These are phyloP conservation scores for Coemansia sp. DNA, from an alignment of 192 early-diverging fungal genomes.

Conservation along the genomic window DNA sequence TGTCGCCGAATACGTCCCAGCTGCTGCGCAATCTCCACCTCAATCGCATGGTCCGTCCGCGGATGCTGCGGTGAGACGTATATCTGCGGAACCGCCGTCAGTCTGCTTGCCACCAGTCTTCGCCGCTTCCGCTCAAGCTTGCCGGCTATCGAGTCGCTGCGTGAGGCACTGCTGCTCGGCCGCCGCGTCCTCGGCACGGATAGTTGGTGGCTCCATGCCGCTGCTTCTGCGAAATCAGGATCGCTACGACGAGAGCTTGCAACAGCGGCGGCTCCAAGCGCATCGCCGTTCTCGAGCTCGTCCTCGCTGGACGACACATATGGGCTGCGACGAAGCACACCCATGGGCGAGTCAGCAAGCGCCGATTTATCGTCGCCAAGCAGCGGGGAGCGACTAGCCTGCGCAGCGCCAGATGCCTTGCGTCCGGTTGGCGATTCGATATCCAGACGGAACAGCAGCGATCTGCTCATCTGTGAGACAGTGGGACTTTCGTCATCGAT, in stretches of 20 bases:
- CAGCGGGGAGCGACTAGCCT: slow-evolving; percentile 19
- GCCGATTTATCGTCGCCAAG: slow-evolving; percentile 10
- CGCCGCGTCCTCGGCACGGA: slow-evolving; percentile 9
- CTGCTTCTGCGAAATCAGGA: neutral
- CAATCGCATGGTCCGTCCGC: slow-evolving; percentile 24
- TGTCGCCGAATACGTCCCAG: slow-evolving; percentile 32
- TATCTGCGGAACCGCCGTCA: slow-evolving; percentile 31
- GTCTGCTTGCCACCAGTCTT: slow-evolving; percentile 6
- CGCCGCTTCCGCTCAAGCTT: slow-evolving; percentile 27
- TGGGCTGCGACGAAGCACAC: slow-evolving; percentile 16
- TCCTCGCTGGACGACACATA: slow-evolving; percentile 11
- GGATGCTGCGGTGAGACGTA: slow-evolving; percentile 39
- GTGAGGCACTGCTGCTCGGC: slow-evolving; percentile 9
- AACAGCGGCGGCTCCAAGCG: too few species aligned
- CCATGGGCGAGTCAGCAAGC: neutral
- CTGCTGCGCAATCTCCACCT: slow-evolving; percentile 25
- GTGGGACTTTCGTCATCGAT: slow-evolving; percentile 51
- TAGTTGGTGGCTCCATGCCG: neutral
- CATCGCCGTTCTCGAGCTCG: neutral
- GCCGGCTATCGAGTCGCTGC: slow-evolving; percentile 2
- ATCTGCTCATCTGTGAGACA: slow-evolving; percentile 49
- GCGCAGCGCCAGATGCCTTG: neutral
- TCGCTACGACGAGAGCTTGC: neutral
- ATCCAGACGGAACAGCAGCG: slow-evolving; percentile 49
- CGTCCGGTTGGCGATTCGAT: slow-evolving; percentile 47